Conservation (phyloP, 306 rosid species). For the Potentilla sterilis region DNA sequence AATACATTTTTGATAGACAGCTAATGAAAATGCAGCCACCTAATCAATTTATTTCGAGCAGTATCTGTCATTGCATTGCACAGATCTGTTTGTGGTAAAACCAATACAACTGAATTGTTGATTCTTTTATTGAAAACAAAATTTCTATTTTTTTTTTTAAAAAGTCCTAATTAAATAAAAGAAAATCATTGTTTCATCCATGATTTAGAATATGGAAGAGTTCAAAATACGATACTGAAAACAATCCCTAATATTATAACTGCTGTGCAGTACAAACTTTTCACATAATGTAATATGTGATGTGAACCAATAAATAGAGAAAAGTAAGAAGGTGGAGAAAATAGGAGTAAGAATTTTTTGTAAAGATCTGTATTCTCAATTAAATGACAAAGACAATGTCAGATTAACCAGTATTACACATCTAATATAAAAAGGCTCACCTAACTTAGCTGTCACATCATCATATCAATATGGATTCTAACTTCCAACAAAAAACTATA, state of each 20-base stretch:
- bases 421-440: background rate
- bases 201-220: background rate
- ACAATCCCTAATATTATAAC: background rate
- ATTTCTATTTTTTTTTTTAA: background rate
- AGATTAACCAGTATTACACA: background rate
- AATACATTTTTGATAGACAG: background rate
- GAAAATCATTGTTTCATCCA: background rate
- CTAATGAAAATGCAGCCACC: background rate
- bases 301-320: background rate
- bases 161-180: background rate
- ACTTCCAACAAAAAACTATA: background rate
- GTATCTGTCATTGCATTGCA: background rate
- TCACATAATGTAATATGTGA: too few species aligned
- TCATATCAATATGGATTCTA: background rate
- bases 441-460: background rate
- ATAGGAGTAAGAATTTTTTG: too few species aligned
- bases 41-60: background rate
- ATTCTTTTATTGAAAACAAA: background rate
- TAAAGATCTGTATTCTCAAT: background rate
- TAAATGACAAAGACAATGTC: background rate
- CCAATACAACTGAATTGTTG: background rate
- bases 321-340: background rate
- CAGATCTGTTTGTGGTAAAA: background rate
- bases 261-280: background rate
- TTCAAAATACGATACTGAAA: background rate